A percentile compares a stretch with the other conserved stretches of the same genome.
phyloP scores from a whole-genome alignment of 768 basidiomycete species.

The Pleurotus djamor region DNA sequence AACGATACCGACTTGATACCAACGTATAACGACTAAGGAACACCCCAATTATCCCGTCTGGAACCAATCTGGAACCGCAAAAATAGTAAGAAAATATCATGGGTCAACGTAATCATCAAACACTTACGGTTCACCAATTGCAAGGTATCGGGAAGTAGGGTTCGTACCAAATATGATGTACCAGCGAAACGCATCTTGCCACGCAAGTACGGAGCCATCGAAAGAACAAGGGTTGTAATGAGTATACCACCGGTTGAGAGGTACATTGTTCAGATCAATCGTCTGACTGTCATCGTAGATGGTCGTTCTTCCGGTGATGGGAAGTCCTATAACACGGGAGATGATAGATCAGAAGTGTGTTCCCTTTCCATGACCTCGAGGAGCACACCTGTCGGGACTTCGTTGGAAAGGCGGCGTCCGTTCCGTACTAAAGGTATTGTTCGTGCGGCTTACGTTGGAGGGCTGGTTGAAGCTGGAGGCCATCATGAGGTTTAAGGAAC shows the following conservation, averaged over 20 bases:
- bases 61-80: background rate
- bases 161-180: conserved; percentile 14
- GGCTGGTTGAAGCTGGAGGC: background rate
- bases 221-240: conserved; percentile 40
- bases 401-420: conserved; percentile 2
- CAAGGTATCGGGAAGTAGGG: conserved; percentile 3
- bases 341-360: background rate
- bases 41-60: background rate
- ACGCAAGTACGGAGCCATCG: conserved; percentile 43
- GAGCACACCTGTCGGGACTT: background rate
- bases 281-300: conserved; percentile 32
- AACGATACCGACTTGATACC: conserved; percentile 26
- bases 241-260: conserved; percentile 35
- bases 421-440: conserved; percentile 20
- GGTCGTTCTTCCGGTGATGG: conserved; percentile 32
- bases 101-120: background rate
- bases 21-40: background rate
- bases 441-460: background rate
- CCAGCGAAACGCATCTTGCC: conserved; percentile 28
- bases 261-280: conserved; percentile 40
- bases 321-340: background rate
- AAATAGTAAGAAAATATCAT: background rate
- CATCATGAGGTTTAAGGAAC: background rate
- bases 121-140: conserved; percentile 21
- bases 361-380: background rate